Conservation (phyloP, 208 protist species). For the Strigomonas culicis region DNA sequence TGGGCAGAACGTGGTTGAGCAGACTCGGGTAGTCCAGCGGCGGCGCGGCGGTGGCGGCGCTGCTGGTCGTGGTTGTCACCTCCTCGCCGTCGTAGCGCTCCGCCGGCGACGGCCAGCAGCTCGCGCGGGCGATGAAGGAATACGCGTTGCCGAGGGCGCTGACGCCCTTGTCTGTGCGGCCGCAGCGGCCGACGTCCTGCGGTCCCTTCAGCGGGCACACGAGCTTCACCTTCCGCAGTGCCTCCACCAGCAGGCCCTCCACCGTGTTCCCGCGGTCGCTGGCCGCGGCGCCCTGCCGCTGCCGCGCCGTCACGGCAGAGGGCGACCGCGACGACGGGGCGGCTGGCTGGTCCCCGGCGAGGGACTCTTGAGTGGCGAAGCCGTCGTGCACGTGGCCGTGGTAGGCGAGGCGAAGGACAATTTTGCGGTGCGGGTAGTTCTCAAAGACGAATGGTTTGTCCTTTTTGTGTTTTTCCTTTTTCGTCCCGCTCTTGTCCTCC, state of each 20-base stretch:
- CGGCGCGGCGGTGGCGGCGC: conserved; percentile 26
- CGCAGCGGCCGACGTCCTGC: conserved; percentile 67
- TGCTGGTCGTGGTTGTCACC: neutral
- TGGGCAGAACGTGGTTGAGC: conserved; percentile 93
- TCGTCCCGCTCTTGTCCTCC: too few species aligned
- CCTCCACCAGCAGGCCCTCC: conserved; percentile 51
- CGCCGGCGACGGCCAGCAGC: conserved; percentile 22
- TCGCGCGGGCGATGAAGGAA: conserved; percentile 59
- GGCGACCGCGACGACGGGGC: too few species aligned
- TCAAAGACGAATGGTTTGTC: conserved; percentile 53
- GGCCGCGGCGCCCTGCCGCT: too few species aligned
- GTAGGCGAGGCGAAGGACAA: conserved; percentile 83
- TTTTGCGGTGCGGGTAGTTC: conserved; percentile 72
- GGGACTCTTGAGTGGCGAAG: conserved; percentile 63
- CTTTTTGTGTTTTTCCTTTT: conserved; percentile 33
- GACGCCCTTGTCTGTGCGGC: conserved; percentile 87
- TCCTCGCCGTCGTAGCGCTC: neutral
- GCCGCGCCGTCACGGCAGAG: too few species aligned
- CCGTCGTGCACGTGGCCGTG: conserved; percentile 83
- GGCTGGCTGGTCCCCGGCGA: too few species aligned
- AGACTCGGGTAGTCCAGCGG: conserved; percentile 93
- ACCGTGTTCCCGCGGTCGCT: conserved; percentile 78
- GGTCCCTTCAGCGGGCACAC: conserved; percentile 50
- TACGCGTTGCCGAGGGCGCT: conserved; percentile 85
- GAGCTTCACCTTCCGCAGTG: conserved; percentile 53